These are phyloP conservation scores for Pseudogymnoascus sp. DNA, from an alignment of 2,329 filamentous ascomycete species.

Conservation along the genomic window DNA sequence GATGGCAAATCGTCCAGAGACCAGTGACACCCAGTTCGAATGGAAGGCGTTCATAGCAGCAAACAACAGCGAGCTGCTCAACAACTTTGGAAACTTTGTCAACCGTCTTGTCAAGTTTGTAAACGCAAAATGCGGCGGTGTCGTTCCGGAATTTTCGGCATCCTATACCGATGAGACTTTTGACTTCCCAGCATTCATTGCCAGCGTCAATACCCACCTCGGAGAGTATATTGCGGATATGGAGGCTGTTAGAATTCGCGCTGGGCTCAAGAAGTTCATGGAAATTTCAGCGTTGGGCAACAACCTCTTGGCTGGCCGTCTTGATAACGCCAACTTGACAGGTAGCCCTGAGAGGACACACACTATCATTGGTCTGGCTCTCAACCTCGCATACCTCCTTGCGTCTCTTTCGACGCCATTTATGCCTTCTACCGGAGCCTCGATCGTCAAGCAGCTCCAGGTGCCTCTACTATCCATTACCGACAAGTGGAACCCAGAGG, in stretches of 20 bases:
- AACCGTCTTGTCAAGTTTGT: slow-evolving; percentile 68
- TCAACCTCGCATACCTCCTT: slow-evolving; percentile 77
- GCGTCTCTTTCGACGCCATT: slow-evolving; percentile 73
- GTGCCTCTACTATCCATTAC: slow-evolving; percentile 50
- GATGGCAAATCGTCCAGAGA: slow-evolving; percentile 75
- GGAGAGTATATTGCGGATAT: slow-evolving; percentile 58
- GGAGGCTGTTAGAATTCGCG: slow-evolving; percentile 62
- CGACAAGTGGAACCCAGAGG: slow-evolving; percentile 52
- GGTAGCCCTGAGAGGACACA: slow-evolving; percentile 31
- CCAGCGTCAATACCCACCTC: slow-evolving; percentile 57
- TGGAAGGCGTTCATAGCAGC: slow-evolving; percentile 74
- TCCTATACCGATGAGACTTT: slow-evolving; percentile 47
- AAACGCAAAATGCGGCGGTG: slow-evolving; percentile 63
- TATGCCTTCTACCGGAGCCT: slow-evolving; percentile 68
- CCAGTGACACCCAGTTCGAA: slow-evolving; percentile 79
- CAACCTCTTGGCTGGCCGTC: slow-evolving; percentile 43
- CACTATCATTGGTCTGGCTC: slow-evolving; percentile 57
- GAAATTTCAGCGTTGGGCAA: slow-evolving; percentile 57
- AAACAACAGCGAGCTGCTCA: slow-evolving; percentile 83
- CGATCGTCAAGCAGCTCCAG: slow-evolving; percentile 71
- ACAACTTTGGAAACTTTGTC: slow-evolving; percentile 64
- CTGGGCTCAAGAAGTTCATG: slow-evolving; percentile 56
- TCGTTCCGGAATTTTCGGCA: slow-evolving; percentile 53
- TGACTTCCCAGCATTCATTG: slow-evolving; percentile 35
- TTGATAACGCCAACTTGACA: slow-evolving; percentile 34